phyloP scores from a whole-genome alignment of 2,329 filamentous ascomycete genomes.

The Fusarium sp. region DNA sequence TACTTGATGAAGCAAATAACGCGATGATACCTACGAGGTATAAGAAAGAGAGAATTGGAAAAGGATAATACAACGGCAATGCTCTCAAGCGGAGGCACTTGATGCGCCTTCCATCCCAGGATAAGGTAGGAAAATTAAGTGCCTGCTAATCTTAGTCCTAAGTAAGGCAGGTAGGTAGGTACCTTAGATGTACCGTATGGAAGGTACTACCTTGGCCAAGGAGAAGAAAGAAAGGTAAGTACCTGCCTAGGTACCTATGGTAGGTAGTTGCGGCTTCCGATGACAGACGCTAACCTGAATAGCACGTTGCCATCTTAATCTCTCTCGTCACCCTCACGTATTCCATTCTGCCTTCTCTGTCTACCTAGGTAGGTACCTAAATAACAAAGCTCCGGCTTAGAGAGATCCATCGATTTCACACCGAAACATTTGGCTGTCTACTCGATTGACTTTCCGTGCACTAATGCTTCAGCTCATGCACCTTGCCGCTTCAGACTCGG shows the following conservation, averaged over 20 bases:
- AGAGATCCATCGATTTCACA: background rate
- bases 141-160: too few species aligned
- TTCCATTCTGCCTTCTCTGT: background rate
- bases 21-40: background rate
- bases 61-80: background rate
- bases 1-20: background rate
- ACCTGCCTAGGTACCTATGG: background rate
- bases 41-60: background rate
- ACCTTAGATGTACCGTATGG: too few species aligned
- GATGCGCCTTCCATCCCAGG: too few species aligned
- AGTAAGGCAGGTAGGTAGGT: too few species aligned
- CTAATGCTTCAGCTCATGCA: constrained; percentile 23
- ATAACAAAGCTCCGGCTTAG: background rate
- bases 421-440: background rate
- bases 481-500: constrained; percentile 4
- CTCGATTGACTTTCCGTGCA: background rate
- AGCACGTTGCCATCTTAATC: background rate
- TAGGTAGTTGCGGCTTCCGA: background rate
- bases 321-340: background rate
- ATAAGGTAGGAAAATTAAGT: too few species aligned
- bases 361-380: too few species aligned
- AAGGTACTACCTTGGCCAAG: too few species aligned
- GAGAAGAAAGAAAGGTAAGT: background rate
- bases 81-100: too few species aligned
- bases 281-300: background rate